Conservation (phyloP, 352 stramenopile genomes). For the Phytophthora foliorum region DNA sequence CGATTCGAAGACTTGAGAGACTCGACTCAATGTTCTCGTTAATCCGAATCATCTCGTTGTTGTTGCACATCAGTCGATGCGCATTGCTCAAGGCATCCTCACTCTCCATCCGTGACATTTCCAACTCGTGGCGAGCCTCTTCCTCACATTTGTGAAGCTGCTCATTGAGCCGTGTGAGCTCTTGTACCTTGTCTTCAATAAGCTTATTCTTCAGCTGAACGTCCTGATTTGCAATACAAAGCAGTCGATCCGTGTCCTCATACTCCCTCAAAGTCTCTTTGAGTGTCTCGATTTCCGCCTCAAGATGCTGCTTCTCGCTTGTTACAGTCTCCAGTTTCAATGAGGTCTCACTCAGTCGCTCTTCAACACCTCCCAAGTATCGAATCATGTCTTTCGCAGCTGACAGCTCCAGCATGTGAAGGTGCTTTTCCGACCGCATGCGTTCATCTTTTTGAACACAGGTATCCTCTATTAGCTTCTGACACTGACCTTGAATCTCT, state of each 20-base stretch:
- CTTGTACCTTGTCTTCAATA: slow-evolving; percentile 27
- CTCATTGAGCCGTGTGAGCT: slow-evolving; percentile 7
- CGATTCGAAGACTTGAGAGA: slow-evolving; percentile 19
- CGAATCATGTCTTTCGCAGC: slow-evolving; percentile 51
- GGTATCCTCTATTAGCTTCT: slow-evolving; percentile 43
- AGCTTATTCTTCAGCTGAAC: slow-evolving; percentile 17
- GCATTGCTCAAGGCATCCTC: slow-evolving; percentile 25
- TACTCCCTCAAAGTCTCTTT: slow-evolving; percentile 16
- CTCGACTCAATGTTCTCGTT: slow-evolving; percentile 9
- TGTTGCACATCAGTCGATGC: slow-evolving; percentile 2
- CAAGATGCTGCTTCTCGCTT: slow-evolving; percentile 27
- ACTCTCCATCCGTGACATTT: slow-evolving; percentile 21
- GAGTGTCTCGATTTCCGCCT: slow-evolving; percentile 20
- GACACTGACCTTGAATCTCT: slow-evolving; percentile 50
- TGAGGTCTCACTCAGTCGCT: slow-evolving; percentile 26
- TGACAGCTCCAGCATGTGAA: slow-evolving; percentile 56
- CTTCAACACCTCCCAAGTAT: slow-evolving; percentile 54
- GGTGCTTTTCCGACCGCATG: slow-evolving; percentile 50
- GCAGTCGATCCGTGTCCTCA: slow-evolving; percentile 23
- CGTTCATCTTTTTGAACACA: slow-evolving; percentile 57
- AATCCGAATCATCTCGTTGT: slow-evolving; percentile 7
- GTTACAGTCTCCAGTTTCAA: slow-evolving; percentile 18
- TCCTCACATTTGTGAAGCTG: slow-evolving; percentile 17
- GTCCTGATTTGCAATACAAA: slow-evolving; percentile 26
- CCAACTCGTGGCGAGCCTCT: slow-evolving; percentile 10